phyloP scores from a whole-genome alignment of 2,329 filamentous ascomycete genomes.

The Aspergillus sp. region DNA sequence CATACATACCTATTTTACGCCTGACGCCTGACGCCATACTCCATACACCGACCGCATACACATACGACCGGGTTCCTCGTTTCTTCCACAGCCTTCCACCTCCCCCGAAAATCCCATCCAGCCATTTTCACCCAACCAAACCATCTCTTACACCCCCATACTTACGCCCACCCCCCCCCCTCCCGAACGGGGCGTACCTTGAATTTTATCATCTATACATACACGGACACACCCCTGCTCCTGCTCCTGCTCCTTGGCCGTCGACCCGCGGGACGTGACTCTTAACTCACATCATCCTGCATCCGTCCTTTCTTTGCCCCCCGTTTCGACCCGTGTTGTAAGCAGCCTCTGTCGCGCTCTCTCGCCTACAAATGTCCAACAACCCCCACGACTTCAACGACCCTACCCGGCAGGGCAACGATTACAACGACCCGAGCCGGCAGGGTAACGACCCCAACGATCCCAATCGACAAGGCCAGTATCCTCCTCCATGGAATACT shows the following conservation, averaged over 20 bases:
- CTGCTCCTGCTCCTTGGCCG: conserved; percentile 16
- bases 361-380: conserved; percentile 40
- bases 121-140: not conserved
- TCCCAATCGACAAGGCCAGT: conserved; percentile 35
- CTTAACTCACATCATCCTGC: conserved; percentile 32
- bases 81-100: not conserved
- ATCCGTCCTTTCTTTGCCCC: conserved; percentile 22
- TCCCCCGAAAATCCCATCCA: not conserved
- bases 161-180: not conserved
- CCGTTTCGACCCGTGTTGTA: conserved; percentile 21
- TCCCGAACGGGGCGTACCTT: conserved; percentile 1
- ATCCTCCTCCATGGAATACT: conserved; percentile 44
- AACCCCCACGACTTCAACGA: conserved; percentile 43
- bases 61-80: not conserved
- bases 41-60: not conserved
- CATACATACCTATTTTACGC: not conserved
- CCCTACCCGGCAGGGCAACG: conserved; percentile 39
- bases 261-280: conserved; percentile 21
- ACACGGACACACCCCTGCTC: conserved; percentile 15
- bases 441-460: conserved; percentile 43
- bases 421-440: conserved; percentile 13
- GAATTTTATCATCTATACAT: conserved; percentile 7
- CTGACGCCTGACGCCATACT: not conserved
- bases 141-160: conserved; percentile 4
- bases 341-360: conserved; percentile 22